Evolutionary conservation across 2,329 filamentous ascomycete species (phyloP), one percentile per base, ranked within the genome.

Genomic region (Trichoderma afroharzianum): DNA sequence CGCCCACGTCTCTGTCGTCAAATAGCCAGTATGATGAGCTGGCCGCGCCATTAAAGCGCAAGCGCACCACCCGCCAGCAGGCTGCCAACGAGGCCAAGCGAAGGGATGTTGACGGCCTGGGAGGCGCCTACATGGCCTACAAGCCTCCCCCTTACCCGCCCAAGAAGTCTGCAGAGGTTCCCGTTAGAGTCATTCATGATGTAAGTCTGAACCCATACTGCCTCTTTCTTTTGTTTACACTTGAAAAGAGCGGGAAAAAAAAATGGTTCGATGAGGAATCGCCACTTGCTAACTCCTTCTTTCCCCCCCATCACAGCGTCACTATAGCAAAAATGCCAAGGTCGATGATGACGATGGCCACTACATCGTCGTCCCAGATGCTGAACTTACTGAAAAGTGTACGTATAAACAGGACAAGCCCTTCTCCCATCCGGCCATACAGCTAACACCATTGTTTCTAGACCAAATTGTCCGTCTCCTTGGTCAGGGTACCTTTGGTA

Each of bases 271-370:
- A 36, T 30, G 39, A 21, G 26, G n/a, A 32, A 59, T n/a, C 21
- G 26, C 28, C 30, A n/a, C 18, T 18, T 26, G 55, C 28, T 66
- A 70, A 70, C 11, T 14, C n/a, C 61, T 18, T 64, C 11, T 28
- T 30, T n/a, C 12, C 5, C 6, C 50, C 26, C 21, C 7, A 6
- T 15, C 28, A 50, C 33, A 80, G 78, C 77, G 79, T 63, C 78
- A 79, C 50, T 83, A 84, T 62, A 84, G 84, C 72, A 88, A 87
- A 74, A 85, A 90, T 75, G 86, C 91, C 76, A 96, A 97, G 79
- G 92, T 96, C 58, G 96, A 99, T 77, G 96, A 99, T 75, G 94
- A 98, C 59, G 96, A 99, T 77, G 96, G 96, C 6, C 96, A 99
- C 81, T 99, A 98, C 79, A 94, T 98, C 76, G 95, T 99, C 26